Conservation (phyloP, 2,329 filamentous ascomycete genomes). For the Pyricularia grisea region DNA sequence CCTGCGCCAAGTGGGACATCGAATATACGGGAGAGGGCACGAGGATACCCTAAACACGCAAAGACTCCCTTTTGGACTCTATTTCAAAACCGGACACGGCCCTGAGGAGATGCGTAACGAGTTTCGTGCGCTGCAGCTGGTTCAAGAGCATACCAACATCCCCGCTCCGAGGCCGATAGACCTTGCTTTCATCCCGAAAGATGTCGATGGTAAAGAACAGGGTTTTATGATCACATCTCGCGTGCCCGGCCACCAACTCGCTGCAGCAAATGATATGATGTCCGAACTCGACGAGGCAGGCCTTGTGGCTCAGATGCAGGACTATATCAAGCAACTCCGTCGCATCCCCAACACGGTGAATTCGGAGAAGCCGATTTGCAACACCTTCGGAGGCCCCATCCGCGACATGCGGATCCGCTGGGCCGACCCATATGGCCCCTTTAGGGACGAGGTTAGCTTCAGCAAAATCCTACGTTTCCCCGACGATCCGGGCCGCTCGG, state of each 20-base stretch:
- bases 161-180: constrained; percentile 17
- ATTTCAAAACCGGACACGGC: constrained; percentile 15
- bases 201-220: background rate
- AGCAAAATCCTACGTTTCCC: constrained; percentile 18
- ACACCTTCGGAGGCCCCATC: constrained; percentile 17
- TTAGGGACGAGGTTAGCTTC: constrained; percentile 21
- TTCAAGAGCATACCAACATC: constrained; percentile 17
- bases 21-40: constrained; percentile 12
- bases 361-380: constrained; percentile 16
- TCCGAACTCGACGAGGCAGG: constrained; percentile 15
- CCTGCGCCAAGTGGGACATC: constrained; percentile 11
- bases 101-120: constrained; percentile 16
- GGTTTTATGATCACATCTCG: constrained; percentile 15
- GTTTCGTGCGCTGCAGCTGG: constrained; percentile 16
- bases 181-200: constrained; percentile 8
- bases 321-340: constrained; percentile 18
- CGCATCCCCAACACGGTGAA: constrained; percentile 13
- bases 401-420: constrained; percentile 18
- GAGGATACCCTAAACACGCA: constrained; percentile 13
- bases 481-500: constrained; percentile 18
- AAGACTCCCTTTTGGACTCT: constrained; percentile 21
- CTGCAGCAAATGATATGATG: constrained; percentile 4
- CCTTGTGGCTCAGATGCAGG: constrained; percentile 15
- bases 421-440: constrained; percentile 15
- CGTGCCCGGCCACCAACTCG: constrained; percentile 12